A percentile compares a stretch with the other conserved stretches of the same genome.
Conservation (phyloP, 306 rosid genomes). For the Glycyrrhiza uralensis region DNA sequence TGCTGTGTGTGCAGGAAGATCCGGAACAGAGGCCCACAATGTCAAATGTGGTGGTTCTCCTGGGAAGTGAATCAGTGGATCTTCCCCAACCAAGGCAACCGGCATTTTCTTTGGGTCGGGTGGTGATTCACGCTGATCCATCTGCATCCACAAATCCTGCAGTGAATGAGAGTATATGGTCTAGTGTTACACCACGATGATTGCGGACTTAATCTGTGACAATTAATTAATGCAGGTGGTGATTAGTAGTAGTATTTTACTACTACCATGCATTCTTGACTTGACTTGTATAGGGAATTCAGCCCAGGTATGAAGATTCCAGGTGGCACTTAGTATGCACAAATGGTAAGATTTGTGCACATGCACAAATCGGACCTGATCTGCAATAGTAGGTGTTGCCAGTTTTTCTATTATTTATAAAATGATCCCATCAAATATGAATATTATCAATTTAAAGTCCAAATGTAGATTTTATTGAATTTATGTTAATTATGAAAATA, state of each 20-base stretch:
- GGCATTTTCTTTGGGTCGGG: slow-evolving; percentile 27
- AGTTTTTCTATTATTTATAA: too few species aligned
- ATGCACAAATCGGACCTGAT: too few species aligned
- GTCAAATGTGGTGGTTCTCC: slow-evolving; percentile 38
- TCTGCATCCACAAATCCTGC: slow-evolving; percentile 16
- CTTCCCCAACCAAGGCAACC: slow-evolving; percentile 54
- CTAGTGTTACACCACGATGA: slow-evolving; percentile 29
- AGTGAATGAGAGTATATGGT: slow-evolving; percentile 7
- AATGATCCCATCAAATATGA: too few species aligned
- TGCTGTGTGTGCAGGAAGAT: slow-evolving; percentile 59
- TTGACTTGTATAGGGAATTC: too few species aligned
- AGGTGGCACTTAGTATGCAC: too few species aligned
- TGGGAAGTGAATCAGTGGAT: slow-evolving; percentile 33
- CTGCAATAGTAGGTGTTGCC: too few species aligned
- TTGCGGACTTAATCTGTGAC: background rate
- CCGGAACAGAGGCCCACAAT: slow-evolving; percentile 51
- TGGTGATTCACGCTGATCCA: background rate
- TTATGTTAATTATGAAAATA: too few species aligned
- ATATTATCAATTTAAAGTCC: too few species aligned
- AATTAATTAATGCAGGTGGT: too few species aligned
- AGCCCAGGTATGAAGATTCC: too few species aligned
- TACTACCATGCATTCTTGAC: background rate
- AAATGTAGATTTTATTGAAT: too few species aligned
- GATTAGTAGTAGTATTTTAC: background rate
- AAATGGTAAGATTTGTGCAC: too few species aligned